Evolutionary conservation across 2,329 filamentous ascomycete species (phyloP).

Genomic region (Pleurostoma richardsiae): DNA sequence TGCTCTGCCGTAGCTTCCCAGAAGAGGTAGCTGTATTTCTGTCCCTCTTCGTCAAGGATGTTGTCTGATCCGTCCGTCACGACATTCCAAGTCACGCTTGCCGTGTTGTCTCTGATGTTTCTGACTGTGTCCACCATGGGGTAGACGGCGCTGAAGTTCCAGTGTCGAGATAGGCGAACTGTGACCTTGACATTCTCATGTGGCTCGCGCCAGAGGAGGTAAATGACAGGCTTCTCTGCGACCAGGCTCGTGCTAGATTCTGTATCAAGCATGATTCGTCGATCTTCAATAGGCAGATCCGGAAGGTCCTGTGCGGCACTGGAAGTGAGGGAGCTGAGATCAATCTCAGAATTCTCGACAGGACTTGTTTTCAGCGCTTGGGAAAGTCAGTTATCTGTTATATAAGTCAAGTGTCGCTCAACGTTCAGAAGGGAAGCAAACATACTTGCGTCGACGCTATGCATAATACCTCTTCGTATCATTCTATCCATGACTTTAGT

Average conservation of each 20-base stretch:
- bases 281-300: neutral
- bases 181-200: neutral
- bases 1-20: constrained; percentile 3
- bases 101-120: neutral
- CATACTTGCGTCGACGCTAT: too few relatives aligned
- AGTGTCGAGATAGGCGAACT: neutral
- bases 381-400: too few relatives aligned
- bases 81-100: neutral
- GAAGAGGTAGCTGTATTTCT: constrained; percentile 2
- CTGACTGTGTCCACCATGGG: neutral
- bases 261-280: neutral
- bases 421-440: too few relatives aligned
- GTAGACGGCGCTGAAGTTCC: constrained; percentile 1
- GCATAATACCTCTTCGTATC: too few relatives aligned
- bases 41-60: neutral
- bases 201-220: neutral
- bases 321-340: too few relatives aligned
- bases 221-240: neutral
- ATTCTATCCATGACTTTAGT: too few relatives aligned
- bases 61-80: neutral
- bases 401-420: too few relatives aligned
- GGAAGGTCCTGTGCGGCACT: too few relatives aligned
- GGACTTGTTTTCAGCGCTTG: too few relatives aligned
- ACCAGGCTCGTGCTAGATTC: neutral
- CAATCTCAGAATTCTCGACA: too few relatives aligned